Percentiles rank a stretch among this genome's conserved stretches.
Evolutionary conservation across 495 filamentous ascomycete species (phyloP).

Genomic region (Emericellopsis terricola): DNA sequence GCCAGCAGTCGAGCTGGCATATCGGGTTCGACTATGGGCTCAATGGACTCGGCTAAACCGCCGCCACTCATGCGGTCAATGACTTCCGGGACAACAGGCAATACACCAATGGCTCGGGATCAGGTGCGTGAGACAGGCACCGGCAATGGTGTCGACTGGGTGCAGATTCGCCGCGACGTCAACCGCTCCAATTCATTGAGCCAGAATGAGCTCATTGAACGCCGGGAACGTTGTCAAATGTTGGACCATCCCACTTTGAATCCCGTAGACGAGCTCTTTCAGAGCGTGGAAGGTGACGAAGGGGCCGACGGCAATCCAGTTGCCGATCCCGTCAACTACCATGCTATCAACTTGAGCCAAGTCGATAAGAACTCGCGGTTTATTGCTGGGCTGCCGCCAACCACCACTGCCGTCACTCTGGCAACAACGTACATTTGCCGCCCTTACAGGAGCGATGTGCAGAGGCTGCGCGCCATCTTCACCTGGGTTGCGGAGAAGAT

Average conservation of each 20-base stretch:
- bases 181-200: conserved; percentile 88
- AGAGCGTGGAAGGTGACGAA: conserved; percentile 80
- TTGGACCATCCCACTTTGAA: conserved; percentile 76
- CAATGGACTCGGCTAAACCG: conserved; percentile 6
- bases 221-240: conserved; percentile 88
- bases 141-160: conserved; percentile 62
- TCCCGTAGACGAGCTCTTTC: conserved; percentile 72
- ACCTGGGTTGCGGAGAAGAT: conserved; percentile 94
- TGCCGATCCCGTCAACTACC: conserved; percentile 68
- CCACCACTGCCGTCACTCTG: conserved; percentile 66
- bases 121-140: conserved; percentile 50
- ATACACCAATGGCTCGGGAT: conserved; percentile 14
- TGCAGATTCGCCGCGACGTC: conserved; percentile 86
- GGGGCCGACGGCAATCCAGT: conserved; percentile 70
- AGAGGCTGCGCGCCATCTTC: conserved; percentile 83
- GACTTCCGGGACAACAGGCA: conserved; percentile 5
- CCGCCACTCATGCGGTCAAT: conserved; percentile 2
- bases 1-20: conserved; percentile 80
- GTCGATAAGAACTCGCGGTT: conserved; percentile 96
- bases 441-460: conserved; percentile 87
- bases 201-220: conserved; percentile 66
- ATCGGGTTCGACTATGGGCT: conserved; percentile 36
- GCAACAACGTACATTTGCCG: conserved; percentile 87
- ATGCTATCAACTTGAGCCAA: conserved; percentile 54
- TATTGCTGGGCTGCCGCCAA: conserved; percentile 73